These are phyloP conservation scores for Fraxinus paxiana DNA, from an alignment of 305 asterid species.

Conservation along the genomic window DNA sequence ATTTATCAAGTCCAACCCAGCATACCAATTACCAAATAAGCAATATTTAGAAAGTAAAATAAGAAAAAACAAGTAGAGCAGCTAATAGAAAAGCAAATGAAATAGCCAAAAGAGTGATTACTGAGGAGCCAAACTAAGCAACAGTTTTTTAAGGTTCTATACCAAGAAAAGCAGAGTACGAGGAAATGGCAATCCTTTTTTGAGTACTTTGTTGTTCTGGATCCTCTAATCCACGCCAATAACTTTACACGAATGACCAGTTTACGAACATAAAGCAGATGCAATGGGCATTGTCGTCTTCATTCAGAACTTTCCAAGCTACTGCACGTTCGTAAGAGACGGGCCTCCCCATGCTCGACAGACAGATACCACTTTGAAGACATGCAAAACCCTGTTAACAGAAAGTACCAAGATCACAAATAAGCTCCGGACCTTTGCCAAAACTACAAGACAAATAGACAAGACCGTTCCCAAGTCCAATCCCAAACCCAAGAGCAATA, in stretches of 20 bases:
- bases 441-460: not conserved
- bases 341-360: conserved; percentile 96
- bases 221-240: conserved; percentile 1
- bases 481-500: not conserved
- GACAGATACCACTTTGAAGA: conserved; percentile 84
- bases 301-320: conserved; percentile 90
- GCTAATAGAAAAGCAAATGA: not conserved
- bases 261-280: conserved; percentile 85
- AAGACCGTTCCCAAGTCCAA: not conserved
- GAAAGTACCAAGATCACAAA: not conserved
- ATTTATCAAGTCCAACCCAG: not conserved
- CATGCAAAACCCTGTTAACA: conserved; percentile 72
- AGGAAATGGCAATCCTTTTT: not conserved
- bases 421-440: not conserved
- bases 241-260: conserved; percentile 73
- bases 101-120: not conserved
- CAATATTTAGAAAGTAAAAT: not conserved
- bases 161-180: not conserved
- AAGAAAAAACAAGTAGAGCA: not conserved
- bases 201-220: not conserved
- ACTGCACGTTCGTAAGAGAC: conserved; percentile 85
- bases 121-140: not conserved
- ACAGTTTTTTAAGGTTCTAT: not conserved
- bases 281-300: conserved; percentile 73
- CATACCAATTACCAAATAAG: not conserved